A percentile compares a stretch with the other conserved stretches of the same genome.
These are phyloP conservation scores for Naumovozyma castellii DNA, from an alignment of 805 yeast genomes.

Conservation along the genomic window DNA sequence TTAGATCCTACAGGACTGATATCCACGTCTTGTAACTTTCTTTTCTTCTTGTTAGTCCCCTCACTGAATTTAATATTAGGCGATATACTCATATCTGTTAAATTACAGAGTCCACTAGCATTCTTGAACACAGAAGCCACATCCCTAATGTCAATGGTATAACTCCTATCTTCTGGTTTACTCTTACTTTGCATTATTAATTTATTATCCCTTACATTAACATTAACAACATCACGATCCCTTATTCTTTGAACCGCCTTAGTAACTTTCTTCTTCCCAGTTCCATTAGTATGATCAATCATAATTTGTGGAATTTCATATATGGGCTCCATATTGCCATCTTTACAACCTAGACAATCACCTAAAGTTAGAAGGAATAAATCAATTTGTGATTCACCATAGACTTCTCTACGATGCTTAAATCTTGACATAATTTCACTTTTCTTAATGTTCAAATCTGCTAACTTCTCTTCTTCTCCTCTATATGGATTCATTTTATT, in stretches of 20 bases:
- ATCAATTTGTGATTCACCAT: slow-evolving; percentile 24
- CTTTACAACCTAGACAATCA: slow-evolving; percentile 26
- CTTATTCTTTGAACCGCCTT: slow-evolving; percentile 26
- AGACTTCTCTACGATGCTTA: slow-evolving; percentile 29
- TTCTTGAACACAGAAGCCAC: slow-evolving; percentile 20
- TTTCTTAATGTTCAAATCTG: slow-evolving; percentile 21
- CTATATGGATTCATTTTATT: slow-evolving; percentile 20
- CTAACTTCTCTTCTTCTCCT: slow-evolving; percentile 26
- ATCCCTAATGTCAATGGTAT: slow-evolving; percentile 12
- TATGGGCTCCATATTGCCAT: slow-evolving; percentile 20
- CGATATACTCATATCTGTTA: slow-evolving; percentile 2
- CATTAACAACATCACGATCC: slow-evolving; percentile 25
- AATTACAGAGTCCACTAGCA: slow-evolving; percentile 14
- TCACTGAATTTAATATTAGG: slow-evolving; percentile 1
- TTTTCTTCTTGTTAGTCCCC: slow-evolving; percentile 13
- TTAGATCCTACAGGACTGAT: slow-evolving; percentile 18
- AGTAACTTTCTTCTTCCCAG: slow-evolving; percentile 27
- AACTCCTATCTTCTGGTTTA: slow-evolving; percentile 4
- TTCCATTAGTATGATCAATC: slow-evolving; percentile 25
- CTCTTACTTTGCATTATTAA: slow-evolving; percentile 23
- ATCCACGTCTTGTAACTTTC: slow-evolving; percentile 19
- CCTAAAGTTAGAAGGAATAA: slow-evolving; percentile 26
- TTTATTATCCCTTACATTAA: slow-evolving; percentile 17
- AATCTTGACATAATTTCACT: slow-evolving; percentile 27
- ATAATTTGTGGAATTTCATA: slow-evolving; percentile 14